phyloP scores from a whole-genome alignment of 2,329 filamentous ascomycete species.

The Phoma sp. region DNA sequence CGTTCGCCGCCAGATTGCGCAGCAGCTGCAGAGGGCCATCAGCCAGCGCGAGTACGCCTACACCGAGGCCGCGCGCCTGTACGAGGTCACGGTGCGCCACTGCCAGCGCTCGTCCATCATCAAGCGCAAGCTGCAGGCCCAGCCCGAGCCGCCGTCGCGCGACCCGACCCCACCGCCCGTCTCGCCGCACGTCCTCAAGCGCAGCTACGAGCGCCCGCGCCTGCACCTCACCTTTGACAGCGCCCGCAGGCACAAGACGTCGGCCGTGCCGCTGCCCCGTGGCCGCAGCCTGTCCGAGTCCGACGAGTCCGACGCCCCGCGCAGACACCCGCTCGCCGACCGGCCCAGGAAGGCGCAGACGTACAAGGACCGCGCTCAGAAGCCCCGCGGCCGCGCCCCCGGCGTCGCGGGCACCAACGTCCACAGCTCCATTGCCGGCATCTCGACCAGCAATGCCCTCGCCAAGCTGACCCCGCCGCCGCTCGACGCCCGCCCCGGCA shows the following conservation, averaged over 20 bases:
- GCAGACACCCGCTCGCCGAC: too few relatives aligned
- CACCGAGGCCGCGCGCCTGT: slow-evolving; percentile 64
- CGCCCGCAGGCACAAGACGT: slow-evolving; percentile 31
- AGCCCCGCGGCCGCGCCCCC: slow-evolving; percentile 51
- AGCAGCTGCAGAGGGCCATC: slow-evolving; percentile 62
- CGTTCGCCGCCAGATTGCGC: slow-evolving; percentile 65
- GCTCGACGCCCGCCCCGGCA: slow-evolving; percentile 65
- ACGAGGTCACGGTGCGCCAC: slow-evolving; percentile 65
- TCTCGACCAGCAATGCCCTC: slow-evolving; percentile 68
- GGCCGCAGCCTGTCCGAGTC: slow-evolving; percentile 25
- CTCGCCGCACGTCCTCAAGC: slow-evolving; percentile 51
- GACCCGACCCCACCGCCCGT: slow-evolving; percentile 64
- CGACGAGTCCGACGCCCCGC: slow-evolving; percentile 30
- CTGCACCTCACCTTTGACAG: slow-evolving; percentile 41
- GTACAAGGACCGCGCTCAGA: slow-evolving; percentile 49
- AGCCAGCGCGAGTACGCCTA: slow-evolving; percentile 63
- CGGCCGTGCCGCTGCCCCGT: slow-evolving; percentile 23
- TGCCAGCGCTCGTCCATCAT: slow-evolving; percentile 66
- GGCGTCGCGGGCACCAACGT: slow-evolving; percentile 61
- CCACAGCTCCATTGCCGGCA: slow-evolving; percentile 62
- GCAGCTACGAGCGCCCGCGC: slow-evolving; percentile 34
- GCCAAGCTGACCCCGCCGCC: slow-evolving; percentile 67
- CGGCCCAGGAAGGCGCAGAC: slow-evolving; percentile 36
- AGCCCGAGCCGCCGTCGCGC: slow-evolving; percentile 66
- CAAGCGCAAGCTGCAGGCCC: slow-evolving; percentile 66